These are phyloP conservation scores for Pseudozyma sp. DNA, from an alignment of 1,284 basidiomycete genomes.

Conservation along the genomic window DNA sequence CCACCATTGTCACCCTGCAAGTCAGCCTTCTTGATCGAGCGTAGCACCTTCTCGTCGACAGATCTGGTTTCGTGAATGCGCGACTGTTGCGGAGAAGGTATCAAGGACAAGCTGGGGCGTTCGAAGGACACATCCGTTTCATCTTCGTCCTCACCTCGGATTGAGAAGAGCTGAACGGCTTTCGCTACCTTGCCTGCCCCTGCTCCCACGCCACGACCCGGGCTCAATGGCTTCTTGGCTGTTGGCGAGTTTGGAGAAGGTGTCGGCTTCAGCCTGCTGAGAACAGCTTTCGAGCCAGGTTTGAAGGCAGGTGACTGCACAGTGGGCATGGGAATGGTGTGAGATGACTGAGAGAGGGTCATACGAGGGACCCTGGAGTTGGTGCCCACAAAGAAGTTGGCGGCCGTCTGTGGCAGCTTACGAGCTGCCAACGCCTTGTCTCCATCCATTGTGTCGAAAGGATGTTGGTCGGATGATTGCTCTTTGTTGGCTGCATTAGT, in stretches of 20 bases:
- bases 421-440: constrained; percentile 29
- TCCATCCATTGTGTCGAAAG: constrained; percentile 14
- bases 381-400: constrained; percentile 50
- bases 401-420: constrained; percentile 44
- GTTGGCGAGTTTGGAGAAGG: constrained; percentile 17
- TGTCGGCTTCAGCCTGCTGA: constrained; percentile 4
- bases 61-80: too few species aligned
- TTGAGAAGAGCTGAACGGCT: constrained; percentile 22
- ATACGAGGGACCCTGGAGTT: constrained; percentile 44
- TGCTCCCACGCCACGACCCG: background rate
- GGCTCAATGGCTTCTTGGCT: background rate
- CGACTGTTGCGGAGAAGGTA: too few species aligned
- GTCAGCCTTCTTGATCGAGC: too few species aligned
- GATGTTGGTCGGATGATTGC: background rate
- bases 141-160: background rate
- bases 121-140: background rate
- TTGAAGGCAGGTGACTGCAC: constrained; percentile 5
- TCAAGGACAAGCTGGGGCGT: background rate
- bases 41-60: too few species aligned
- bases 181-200: constrained; percentile 23
- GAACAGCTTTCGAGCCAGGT: constrained; percentile 4
- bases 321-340: constrained; percentile 25
- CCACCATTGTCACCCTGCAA: too few species aligned
- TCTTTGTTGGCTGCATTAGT: constrained; percentile 4
- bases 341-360: constrained; percentile 37